phyloP scores from a whole-genome alignment of 306 rosid species.

The Comarum palustre region DNA sequence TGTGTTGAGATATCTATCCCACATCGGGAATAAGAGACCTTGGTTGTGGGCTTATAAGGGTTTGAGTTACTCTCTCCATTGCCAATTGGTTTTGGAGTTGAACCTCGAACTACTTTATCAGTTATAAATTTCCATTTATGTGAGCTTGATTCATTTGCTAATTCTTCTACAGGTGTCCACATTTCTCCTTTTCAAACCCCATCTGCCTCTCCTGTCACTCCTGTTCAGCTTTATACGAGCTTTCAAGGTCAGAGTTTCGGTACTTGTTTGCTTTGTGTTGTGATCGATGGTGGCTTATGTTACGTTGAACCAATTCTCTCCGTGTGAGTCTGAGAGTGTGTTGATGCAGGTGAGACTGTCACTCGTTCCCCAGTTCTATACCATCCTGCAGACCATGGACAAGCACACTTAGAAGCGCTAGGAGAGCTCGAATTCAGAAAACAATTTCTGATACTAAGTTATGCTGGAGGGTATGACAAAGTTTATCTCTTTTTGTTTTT shows the following conservation, averaged over 20 bases:
- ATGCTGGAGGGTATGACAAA: slow-evolving; percentile 48
- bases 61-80: too few species aligned
- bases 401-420: slow-evolving; percentile 37
- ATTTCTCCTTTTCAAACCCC: not conserved
- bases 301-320: not conserved
- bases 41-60: too few species aligned
- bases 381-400: slow-evolving; percentile 11
- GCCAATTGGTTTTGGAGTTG: too few species aligned
- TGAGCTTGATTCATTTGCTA: not conserved
- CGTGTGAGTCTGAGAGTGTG: not conserved
- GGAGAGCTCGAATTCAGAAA: slow-evolving; percentile 72
- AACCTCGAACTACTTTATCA: too few species aligned
- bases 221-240: not conserved
- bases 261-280: not conserved
- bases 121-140: not conserved
- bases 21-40: too few species aligned
- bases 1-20: too few species aligned
- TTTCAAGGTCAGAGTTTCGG: not conserved
- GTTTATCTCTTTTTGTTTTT: not conserved
- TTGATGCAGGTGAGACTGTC: not conserved
- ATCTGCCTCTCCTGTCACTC: not conserved
- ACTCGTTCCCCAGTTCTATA: slow-evolving; percentile 7
- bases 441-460: slow-evolving; percentile 58
- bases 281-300: not conserved
- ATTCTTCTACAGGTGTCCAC: not conserved